Evolutionary conservation across 192 early-diverging fungal species (phyloP), one percentile per base, ranked within the genome.

Genomic region (Backusella westeae): DNA sequence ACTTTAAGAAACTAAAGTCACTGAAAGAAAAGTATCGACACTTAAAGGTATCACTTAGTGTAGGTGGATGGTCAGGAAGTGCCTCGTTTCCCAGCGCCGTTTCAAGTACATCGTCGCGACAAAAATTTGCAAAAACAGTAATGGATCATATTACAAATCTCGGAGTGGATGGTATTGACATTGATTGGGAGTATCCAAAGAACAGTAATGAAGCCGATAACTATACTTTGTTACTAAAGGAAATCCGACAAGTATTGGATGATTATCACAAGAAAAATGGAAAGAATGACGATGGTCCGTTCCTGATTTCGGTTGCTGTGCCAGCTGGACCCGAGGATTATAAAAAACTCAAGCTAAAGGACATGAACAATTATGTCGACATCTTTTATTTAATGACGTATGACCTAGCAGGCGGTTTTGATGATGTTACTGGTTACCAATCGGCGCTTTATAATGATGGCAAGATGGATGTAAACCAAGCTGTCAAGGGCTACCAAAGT

Each of bases 351-450:
- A 75, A 87, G 26, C 83, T 95, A 38, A 79, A 74, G 12, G 87
- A 87, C 56, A 91, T 93, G 85, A 85, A 86, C 8, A 83, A 85
- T 26, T 89, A 89, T 35, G 85, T 93, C 46, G 91, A 95, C 80
- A 72, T 84, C 32, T 93, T 98, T 85, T 94, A 96, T 77, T 77
- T 98, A 59, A 99, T 99, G 98, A 88, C 95, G 6, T 98, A 98
- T 82, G 94, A 95, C 78, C 88, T 90, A 38, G 80, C 87, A 0
- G 91, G 91, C 2, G 78, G 85, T 49, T 92, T 93, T 90, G 91
- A 90, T 35, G 21, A 23, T n/a, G 72, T 75, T 15, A 83, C 94
- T 1, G 94, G 91, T 26, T 97, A 98, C 81, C 98, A 99, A 75
- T 88, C 96, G 53, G 94, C 96, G 77, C 83, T 98, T 63, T 89